Evolutionary conservation across 2,329 filamentous ascomycete species (phyloP), one percentile per base, ranked within the genome.

Genomic region (Cladophialophora exuberans): DNA sequence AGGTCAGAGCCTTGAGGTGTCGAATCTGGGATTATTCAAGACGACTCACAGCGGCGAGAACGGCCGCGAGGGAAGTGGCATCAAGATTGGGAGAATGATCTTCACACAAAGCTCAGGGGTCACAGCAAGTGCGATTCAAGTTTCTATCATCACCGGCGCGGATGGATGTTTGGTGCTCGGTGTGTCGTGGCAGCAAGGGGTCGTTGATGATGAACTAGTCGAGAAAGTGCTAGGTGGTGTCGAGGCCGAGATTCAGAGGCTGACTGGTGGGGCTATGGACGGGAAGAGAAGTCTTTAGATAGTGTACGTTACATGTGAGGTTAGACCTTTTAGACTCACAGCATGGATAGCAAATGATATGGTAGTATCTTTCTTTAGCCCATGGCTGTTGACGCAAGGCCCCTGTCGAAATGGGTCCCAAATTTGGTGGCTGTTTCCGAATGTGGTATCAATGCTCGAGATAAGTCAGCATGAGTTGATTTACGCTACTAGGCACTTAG

Each of bases 71-170:
- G n/a, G 18, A 15, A 39, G 11, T 13, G 45, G n/a, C n/a, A n/a
- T 50, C 3, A 52, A 57, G 26, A 67, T 78, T 23, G 70, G 70
- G 1, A 68, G 73, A 3, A 70, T 77, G 62, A 56, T 75, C 3
- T 79, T 80, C 51, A 76, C 74, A 20, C 76, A 79, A 59, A 73
- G 72, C 58, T 66, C 69, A 2, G 71, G 67, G 59, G 70, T 73
- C 1, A 65, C 69, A 2, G 72, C 73, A 0, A 63, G 66, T 23
- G 71, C 72, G 3, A 57, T 79, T 36, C 66, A 65, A 11, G 64
- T 76, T 5, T 76, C 70, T 35, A 68, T 69, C 48, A 67, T 74
- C 11, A 76, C 75, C 0, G 77, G 77, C 11, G 69, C 68, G 3
- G 74, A 79, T 66, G 73, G 73, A 1, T 73, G 72, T 57, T 64